A percentile compares a stretch with the other conserved stretches of the same genome.
These are phyloP conservation scores for Wickerhamomyces bisporus DNA, from an alignment of 805 yeast genomes.

Conservation along the genomic window DNA sequence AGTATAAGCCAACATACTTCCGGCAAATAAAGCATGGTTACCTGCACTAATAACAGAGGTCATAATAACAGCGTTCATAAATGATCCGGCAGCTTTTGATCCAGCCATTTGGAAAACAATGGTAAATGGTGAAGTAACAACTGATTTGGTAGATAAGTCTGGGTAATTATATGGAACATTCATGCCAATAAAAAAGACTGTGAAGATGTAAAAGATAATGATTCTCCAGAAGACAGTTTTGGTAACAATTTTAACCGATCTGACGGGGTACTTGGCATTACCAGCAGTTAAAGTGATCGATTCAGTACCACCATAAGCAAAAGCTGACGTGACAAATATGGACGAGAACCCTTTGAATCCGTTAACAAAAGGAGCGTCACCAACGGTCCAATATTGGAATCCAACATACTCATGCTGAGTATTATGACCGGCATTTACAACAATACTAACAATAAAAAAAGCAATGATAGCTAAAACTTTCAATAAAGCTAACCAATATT, in stretches of 20 bases:
- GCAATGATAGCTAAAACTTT: conserved; percentile 59
- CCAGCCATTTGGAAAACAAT: conserved; percentile 63
- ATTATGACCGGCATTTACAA: conserved; percentile 40
- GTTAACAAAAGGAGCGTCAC: conserved; percentile 46
- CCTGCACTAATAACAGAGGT: conserved; percentile 49
- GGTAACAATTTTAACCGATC: conserved; percentile 48
- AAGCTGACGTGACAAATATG: conserved; percentile 50
- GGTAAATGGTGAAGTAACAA: conserved; percentile 62
- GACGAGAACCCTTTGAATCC: conserved; percentile 48
- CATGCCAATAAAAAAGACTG: conserved; percentile 44
- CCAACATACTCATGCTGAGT: conserved; percentile 44
- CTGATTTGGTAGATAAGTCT: conserved; percentile 45
- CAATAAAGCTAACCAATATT: conserved; percentile 58
- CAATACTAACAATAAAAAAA: conserved; percentile 49
- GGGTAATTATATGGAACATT: conserved; percentile 49
- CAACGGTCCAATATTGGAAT: conserved; percentile 44
- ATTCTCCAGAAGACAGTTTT: conserved; percentile 53
- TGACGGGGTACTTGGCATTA: conserved; percentile 48
- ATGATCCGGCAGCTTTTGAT: conserved; percentile 51
- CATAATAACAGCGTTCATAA: conserved; percentile 55
- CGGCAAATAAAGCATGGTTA: conserved; percentile 48
- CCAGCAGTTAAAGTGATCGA: conserved; percentile 54
- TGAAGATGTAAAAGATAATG: conserved; percentile 41
- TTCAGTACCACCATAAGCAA: conserved; percentile 56
- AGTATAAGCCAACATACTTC: conserved; percentile 49